Base-by-base conservation (phyloP, 2,329 filamentous ascomycete genomes). In the Polychaeton citri region DNA sequence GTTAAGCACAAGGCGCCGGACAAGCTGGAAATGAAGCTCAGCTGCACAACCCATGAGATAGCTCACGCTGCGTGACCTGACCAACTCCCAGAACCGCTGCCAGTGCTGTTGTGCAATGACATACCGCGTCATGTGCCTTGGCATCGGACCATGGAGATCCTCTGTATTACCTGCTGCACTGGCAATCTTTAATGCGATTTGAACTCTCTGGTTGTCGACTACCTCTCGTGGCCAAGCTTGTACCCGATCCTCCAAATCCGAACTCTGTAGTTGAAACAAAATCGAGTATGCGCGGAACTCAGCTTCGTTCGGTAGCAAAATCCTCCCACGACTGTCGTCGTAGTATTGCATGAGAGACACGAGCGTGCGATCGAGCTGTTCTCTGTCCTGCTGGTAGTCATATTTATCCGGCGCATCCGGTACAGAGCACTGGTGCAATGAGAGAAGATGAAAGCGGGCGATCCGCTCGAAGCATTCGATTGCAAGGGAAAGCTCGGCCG, bases 41-140 rank as follows among this genome's bases (percentile, higher is more conserved):
- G 73, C 71, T 17, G 76, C 71, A 52, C 75, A 79, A 6, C 69
- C 74, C 68, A 76, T 72, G 6, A 78, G 57, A 46, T 77, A 79
- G 0, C 74, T 72, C 1, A 74, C 65, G 20, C 63, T 59, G 3
- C 61, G 60, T 1, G 73, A 77, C 36, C 62, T 60, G 30, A 79
- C 53, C 13, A 74, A 47, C 7, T 59, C 62, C 63, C 75, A 79
- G 45, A 78, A 78, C 2, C 62, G 60, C 33, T 64, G 57, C 53
- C 70, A 74, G 41, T 77, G 72, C 18, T 69, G 68, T 42, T 73
- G 71, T 5, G 71, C 72, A 36, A 74, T 64, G 6, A 66, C 57
- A 45, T 71, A 69, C 17, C 37, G 32, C 4, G 58, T 58, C 32
- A 63, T 58, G 36, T 59, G 58, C 12, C 66, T 60, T 40, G 66